Conservation (phyloP, 805 yeast species). For the Candida maltosa region DNA sequence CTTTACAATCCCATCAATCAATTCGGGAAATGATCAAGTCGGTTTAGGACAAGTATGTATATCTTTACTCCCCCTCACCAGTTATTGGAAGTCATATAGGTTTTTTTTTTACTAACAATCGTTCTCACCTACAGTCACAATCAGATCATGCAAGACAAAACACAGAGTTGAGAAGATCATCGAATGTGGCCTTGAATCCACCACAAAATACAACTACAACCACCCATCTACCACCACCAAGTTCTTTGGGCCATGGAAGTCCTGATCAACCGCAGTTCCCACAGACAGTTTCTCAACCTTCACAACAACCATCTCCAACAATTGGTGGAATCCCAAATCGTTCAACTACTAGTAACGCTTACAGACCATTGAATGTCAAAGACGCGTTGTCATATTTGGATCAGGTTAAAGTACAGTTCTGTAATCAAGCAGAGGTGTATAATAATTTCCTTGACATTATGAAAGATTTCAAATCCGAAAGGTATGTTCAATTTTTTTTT, state of each 20-base stretch:
- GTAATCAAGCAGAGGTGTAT: constrained; percentile 90
- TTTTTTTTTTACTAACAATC: not conserved
- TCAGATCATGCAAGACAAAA: constrained; percentile 18
- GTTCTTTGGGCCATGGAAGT: constrained; percentile 17
- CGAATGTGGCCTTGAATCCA: constrained; percentile 16
- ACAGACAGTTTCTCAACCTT: constrained; percentile 16
- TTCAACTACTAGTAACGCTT: constrained; percentile 41
- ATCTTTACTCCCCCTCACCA: not conserved
- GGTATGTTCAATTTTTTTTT: constrained; percentile 42
- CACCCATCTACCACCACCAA: constrained; percentile 24
- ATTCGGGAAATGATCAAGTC: constrained; percentile 28
- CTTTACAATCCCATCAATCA: constrained; percentile 48
- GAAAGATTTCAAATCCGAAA: constrained; percentile 97
- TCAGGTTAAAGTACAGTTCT: constrained; percentile 91
- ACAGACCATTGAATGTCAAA: constrained; percentile 87
- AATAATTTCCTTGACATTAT: constrained; percentile 94
- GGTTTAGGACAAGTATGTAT: constrained; percentile 22
- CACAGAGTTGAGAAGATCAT: constrained; percentile 23
- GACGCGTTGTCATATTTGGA: constrained; percentile 95
- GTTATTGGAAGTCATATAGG: not conserved
- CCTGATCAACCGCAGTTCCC: constrained; percentile 13
- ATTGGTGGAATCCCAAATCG: constrained; percentile 38
- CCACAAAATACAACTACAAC: too few species aligned
- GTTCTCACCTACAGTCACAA: too few species aligned
- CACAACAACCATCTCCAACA: constrained; percentile 11